These are phyloP conservation scores for Diaporthe ampelina DNA, from an alignment of 2,329 filamentous ascomycete species.

Conservation along the genomic window DNA sequence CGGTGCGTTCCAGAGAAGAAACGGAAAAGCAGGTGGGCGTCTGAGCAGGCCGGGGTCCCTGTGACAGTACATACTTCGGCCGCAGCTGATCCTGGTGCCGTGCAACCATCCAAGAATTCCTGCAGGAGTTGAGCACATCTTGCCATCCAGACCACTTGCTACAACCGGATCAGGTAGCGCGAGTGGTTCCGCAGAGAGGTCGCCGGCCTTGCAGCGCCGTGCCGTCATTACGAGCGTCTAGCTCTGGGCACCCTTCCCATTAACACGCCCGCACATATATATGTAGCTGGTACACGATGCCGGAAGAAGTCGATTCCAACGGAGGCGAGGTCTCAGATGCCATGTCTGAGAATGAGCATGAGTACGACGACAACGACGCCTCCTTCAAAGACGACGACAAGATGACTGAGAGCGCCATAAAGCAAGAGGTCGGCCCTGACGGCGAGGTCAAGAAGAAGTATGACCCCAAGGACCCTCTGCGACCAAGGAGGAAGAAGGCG, in stretches of 20 bases:
- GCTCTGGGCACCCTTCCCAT: slow-evolving; percentile 36
- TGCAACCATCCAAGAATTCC: slow-evolving; percentile 49
- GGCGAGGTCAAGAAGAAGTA: slow-evolving; percentile 76
- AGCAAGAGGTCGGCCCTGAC: slow-evolving; percentile 59
- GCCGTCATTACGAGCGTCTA: slow-evolving; percentile 47
- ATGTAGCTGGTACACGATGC: slow-evolving; percentile 70
- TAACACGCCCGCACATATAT: slow-evolving; percentile 48
- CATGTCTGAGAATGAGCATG: slow-evolving; percentile 72
- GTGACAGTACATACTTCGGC: slow-evolving; percentile 45
- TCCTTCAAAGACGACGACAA: slow-evolving; percentile 64
- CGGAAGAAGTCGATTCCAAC: slow-evolving; percentile 66
- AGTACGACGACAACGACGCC: slow-evolving; percentile 63
- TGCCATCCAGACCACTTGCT: slow-evolving; percentile 38
- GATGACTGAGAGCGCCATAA: slow-evolving; percentile 63
- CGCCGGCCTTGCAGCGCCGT: slow-evolving; percentile 51
- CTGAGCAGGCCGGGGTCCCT: slow-evolving; percentile 40
- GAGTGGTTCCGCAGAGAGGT: slow-evolving; percentile 43
- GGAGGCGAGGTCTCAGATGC: slow-evolving; percentile 70
- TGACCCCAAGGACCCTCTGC: slow-evolving; percentile 89
- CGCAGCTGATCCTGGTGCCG: slow-evolving; percentile 46
- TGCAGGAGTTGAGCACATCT: slow-evolving; percentile 45
- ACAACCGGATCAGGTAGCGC: slow-evolving; percentile 39
- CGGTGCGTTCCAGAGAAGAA: slow-evolving; percentile 35
- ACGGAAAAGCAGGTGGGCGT: slow-evolving; percentile 32
- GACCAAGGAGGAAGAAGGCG: slow-evolving; percentile 95